Percentiles rank a stretch among this genome's conserved stretches.
phyloP scores from a whole-genome alignment of 2,329 filamentous ascomycete species.

The Fusarium sp. region DNA sequence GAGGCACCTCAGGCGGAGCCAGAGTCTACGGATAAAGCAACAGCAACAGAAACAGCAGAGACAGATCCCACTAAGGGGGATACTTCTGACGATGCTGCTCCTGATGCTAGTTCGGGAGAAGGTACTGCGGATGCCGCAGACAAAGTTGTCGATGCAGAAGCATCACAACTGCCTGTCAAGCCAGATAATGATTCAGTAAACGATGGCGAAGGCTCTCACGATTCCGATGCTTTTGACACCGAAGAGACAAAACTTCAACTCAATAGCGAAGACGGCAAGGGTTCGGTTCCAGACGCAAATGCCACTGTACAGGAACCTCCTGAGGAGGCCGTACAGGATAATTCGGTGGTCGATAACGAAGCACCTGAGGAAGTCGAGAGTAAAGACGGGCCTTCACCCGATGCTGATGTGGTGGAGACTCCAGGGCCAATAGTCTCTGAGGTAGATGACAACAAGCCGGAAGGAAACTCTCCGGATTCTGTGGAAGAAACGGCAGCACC shows the following conservation, averaged over 20 bases:
- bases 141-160: slow-evolving; percentile 18
- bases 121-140: background rate
- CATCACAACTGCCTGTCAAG: background rate
- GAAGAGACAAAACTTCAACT: slow-evolving; percentile 21
- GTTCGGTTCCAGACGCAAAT: slow-evolving; percentile 4
- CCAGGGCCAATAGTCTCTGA: slow-evolving; percentile 4
- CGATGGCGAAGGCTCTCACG: slow-evolving; percentile 7
- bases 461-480: slow-evolving; percentile 6
- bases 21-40: slow-evolving; percentile 17
- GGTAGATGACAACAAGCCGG: slow-evolving; percentile 15
- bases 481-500: slow-evolving; percentile 8
- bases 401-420: slow-evolving; percentile 7
- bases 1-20: background rate
- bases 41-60: slow-evolving; percentile 6
- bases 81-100: background rate
- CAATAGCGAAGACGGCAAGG: slow-evolving; percentile 15
- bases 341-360: slow-evolving; percentile 5
- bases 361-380: slow-evolving; percentile 17
- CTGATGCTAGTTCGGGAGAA: background rate
- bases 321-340: slow-evolving; percentile 8
- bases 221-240: slow-evolving; percentile 6
- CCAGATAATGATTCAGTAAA: slow-evolving; percentile 1
- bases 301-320: slow-evolving; percentile 7
- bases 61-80: background rate
- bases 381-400: background rate